Evolutionary conservation across 1,139 yeast genomes (phyloP), one percentile per base, ranked within the genome.

Genomic region (Blastobotrys persicus): DNA sequence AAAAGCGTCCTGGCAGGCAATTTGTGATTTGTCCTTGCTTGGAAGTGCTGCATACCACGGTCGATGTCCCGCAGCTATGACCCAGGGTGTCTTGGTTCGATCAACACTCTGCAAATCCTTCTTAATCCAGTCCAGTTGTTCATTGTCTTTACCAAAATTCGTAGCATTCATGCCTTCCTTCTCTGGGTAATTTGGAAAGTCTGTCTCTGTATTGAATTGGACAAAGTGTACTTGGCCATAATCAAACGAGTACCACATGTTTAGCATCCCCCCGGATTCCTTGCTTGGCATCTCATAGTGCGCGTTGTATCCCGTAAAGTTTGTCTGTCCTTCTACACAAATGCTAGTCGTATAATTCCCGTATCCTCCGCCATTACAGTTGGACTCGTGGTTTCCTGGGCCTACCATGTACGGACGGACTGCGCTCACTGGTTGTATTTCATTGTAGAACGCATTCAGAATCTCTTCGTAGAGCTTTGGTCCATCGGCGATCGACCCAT

Each of bases 81-180:
- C 56, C 64, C 67, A 67, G 23, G 66, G 66, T 39, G 69, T 67
- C 46, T 62, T 48, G 49, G 56, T 46, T 19, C 66, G 58, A 53
- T 64, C 55, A 18, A 62, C 68, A 12, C 50, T 47, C 32, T 51
- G 48, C 72, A 80, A 68, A 68, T 82, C 68, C 68, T 73, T 57
- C 61, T 63, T 48, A 70, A 74, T 41, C 75, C 75, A 51, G 60
- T 65, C 52, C 65, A 69, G 38, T 53, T 65, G 68, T 33, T 60
- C 62, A 40, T 62, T 58, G 16, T 49, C 42, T 40, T 55, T 49
- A 12, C 63, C 63, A 46, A 59, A 60, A 13, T 63, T 62, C 3
- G 61, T 61, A 11, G 62, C 57, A 44, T 57, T 46, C 51, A 50
- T 53, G 11, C 43, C 51, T 17, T 51, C 55, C 12, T 62, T 63